phyloP scores from a whole-genome alignment of 2,329 filamentous ascomycete genomes.

The Penicillium sp. region DNA sequence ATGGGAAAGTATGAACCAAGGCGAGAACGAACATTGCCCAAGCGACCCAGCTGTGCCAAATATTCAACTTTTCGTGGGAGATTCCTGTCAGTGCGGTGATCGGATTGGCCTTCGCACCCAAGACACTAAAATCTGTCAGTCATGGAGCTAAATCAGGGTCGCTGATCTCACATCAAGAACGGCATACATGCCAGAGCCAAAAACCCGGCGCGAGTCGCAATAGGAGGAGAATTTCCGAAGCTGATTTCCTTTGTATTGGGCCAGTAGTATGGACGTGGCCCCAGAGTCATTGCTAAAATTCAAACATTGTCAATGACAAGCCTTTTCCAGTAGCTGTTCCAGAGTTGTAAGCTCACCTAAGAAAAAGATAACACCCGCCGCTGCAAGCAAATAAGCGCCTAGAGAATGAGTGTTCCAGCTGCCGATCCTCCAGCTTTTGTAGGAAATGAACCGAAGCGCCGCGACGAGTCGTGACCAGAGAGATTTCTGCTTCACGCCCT shows the following conservation, averaged over 20 bases:
- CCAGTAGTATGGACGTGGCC: slow-evolving; percentile 57
- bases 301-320: neutral
- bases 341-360: slow-evolving; percentile 12
- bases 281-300: slow-evolving; percentile 45
- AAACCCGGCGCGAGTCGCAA: slow-evolving; percentile 53
- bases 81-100: slow-evolving; percentile 57
- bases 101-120: slow-evolving; percentile 55
- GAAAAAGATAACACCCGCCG: slow-evolving; percentile 48
- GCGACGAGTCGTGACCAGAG: slow-evolving; percentile 28
- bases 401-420: slow-evolving; percentile 46
- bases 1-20: slow-evolving; percentile 60
- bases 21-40: slow-evolving; percentile 58
- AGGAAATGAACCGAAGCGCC: slow-evolving; percentile 38
- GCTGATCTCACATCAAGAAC: slow-evolving; percentile 44
- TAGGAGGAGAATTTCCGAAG: slow-evolving; percentile 53
- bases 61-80: slow-evolving; percentile 55
- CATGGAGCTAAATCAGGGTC: neutral
- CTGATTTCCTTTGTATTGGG: slow-evolving; percentile 37
- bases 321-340: neutral
- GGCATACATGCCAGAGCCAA: slow-evolving; percentile 53
- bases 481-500: slow-evolving; percentile 14
- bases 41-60: slow-evolving; percentile 56
- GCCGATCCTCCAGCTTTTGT: slow-evolving; percentile 23
- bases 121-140: slow-evolving; percentile 28
- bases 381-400: slow-evolving; percentile 44